Conservation (phyloP, 2,329 filamentous ascomycete species). For the Fusarium acutatum region DNA sequence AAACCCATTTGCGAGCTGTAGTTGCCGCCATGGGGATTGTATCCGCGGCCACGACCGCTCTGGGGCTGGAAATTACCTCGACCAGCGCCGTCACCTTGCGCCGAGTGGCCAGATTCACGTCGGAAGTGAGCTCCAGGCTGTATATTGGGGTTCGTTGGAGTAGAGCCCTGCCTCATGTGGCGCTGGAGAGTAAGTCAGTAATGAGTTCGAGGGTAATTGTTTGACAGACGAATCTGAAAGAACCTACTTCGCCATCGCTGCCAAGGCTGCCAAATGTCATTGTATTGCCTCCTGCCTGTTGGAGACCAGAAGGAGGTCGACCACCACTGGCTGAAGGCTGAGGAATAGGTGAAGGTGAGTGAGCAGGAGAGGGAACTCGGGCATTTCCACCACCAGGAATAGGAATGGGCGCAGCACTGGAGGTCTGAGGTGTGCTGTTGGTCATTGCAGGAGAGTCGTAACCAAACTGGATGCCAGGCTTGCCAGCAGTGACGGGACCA, state of each 20-base stretch:
- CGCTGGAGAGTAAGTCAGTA: constrained; percentile 56
- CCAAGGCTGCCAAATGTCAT: constrained; percentile 86
- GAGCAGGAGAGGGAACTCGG: constrained; percentile 81
- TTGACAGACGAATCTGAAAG: constrained; percentile 9
- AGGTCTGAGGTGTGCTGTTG: constrained; percentile 71
- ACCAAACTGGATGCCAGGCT: constrained; percentile 81
- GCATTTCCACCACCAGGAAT: constrained; percentile 71
- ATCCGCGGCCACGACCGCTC: constrained; percentile 60
- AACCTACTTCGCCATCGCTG: constrained; percentile 78
- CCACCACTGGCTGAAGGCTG: constrained; percentile 85
- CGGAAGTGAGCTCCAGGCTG: constrained; percentile 79
- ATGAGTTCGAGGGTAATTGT: background rate
- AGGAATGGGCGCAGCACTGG: constrained; percentile 64
- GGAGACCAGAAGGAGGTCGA: constrained; percentile 80
- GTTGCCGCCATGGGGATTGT: constrained; percentile 53
- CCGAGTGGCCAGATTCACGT: constrained; percentile 85
- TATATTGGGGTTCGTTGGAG: constrained; percentile 68
- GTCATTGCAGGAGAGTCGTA: constrained; percentile 75
- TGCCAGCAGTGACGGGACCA: constrained; percentile 65
- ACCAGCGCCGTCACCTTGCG: constrained; percentile 64
- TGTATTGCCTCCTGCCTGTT: constrained; percentile 68
- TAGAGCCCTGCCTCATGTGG: constrained; percentile 73
- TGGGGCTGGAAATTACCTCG: constrained; percentile 63
- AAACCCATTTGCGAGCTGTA: constrained; percentile 58
- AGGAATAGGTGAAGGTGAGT: constrained; percentile 92